Evolutionary conservation across 495 filamentous ascomycete genomes (phyloP), one percentile per base, ranked within the genome.

Genomic region (Podospora australis): DNA sequence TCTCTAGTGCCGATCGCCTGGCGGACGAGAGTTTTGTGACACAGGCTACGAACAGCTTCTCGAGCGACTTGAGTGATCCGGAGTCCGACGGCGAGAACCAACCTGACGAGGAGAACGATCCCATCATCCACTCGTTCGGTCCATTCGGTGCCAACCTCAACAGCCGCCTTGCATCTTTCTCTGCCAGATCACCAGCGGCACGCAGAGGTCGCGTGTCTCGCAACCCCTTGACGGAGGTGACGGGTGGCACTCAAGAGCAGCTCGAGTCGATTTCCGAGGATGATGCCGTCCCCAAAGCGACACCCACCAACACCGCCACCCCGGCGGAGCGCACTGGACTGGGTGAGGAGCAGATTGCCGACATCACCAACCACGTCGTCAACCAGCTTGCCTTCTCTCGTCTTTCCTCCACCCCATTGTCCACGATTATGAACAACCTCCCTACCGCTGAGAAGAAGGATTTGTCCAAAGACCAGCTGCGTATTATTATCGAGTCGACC

Each of bases 301-400:
- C 26, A 17, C 29, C 24, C 22, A 2, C 16, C 17, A 45, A 34
- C n/a, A 22, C 39, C 9, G n/a, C 14, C 2, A 46, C 21, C 11
- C 25, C 46, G 25, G 48, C 39, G 7, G n/a, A 29, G 13, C 17
- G 34, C 21, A 35, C 29, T 24, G 43, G 47, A n/a, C 38, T 70
- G 59, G 40, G 68, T 58, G 43, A 45, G 46, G 65, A 56, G 6
- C 29, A 56, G 25, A 56, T 24, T 2, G 45, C 54, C n/a, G 68
- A 77, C 56, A 64, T 83, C 44, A 66, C 67, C 35, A 89, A 96
- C 60, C 94, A 97, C 59, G 82, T 90, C 42, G 75, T 87, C 58
- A 98, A 97, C 64, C 92, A 98, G 65, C 74, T 98, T 16, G 90
- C 94, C n/a, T 98, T 86, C 64, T 96, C 92, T 10, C 87, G 94